Conservation (phyloP, 306 rosid genomes). For the Lablab purpureus region DNA sequence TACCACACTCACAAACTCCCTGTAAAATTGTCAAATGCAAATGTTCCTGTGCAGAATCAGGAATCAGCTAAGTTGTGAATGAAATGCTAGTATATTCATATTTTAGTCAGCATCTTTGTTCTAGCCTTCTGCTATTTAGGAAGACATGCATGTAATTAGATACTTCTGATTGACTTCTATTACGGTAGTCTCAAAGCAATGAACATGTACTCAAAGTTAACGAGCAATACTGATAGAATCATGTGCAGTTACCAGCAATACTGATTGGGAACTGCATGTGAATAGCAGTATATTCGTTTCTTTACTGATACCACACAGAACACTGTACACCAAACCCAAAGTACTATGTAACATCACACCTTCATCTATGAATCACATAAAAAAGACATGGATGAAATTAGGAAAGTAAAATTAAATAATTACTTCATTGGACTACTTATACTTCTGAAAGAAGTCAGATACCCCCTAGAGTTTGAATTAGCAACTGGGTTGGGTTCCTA, state of each 20-base stretch:
- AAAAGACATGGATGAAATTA: background rate
- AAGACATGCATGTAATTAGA: background rate
- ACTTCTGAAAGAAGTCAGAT: background rate
- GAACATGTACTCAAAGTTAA: slow-evolving; percentile 4
- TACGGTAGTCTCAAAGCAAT: slow-evolving; percentile 19
- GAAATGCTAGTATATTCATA: background rate
- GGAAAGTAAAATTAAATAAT: background rate
- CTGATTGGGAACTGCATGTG: background rate
- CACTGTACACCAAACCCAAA: slow-evolving; percentile 2
- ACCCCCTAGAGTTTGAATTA: background rate
- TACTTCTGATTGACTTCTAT: background rate
- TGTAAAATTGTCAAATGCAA: slow-evolving; percentile 41
- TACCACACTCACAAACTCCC: slow-evolving; percentile 77
- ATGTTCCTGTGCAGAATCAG: slow-evolving; percentile 19
- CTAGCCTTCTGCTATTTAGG: background rate
- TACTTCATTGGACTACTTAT: background rate
- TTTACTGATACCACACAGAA: background rate
- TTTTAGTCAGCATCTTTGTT: slow-evolving; percentile 7
- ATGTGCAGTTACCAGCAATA: background rate
- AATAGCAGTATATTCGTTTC: slow-evolving; percentile 5
- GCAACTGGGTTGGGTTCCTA: background rate
- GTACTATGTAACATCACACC: background rate
- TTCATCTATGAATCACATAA: background rate
- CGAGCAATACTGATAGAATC: background rate
- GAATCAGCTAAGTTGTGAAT: background rate